Evolutionary conservation across 208 protist species (phyloP).

Genomic region (Leishmania aethiopica): DNA sequence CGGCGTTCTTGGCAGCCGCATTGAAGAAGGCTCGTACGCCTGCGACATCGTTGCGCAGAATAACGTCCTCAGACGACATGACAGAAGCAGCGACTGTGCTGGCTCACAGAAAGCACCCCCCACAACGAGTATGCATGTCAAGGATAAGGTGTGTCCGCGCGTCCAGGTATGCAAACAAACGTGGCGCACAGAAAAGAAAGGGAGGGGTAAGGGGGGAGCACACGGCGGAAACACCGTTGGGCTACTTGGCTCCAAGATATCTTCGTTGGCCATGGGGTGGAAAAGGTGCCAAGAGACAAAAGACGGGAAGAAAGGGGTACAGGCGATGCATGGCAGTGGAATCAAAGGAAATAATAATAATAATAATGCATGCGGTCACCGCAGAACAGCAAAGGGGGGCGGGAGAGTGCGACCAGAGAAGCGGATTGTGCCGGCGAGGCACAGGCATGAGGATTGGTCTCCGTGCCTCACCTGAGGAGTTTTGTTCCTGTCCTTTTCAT

Average conservation of each 20-base stretch:
- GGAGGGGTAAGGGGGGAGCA: not conserved
- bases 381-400: not conserved
- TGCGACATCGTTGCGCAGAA: slow-evolving; percentile 37
- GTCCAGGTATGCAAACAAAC: not conserved
- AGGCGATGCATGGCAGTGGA: not conserved
- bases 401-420: not conserved
- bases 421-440: not conserved
- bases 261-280: not conserved
- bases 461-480: not conserved
- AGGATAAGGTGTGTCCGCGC: not conserved
- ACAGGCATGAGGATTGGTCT: not conserved
- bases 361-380: not conserved
- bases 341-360: not conserved
- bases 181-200: slow-evolving; percentile 17
- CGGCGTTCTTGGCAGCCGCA: slow-evolving; percentile 13
- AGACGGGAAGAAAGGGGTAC: not conserved
- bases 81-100: not conserved
- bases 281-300: not conserved
- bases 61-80: slow-evolving; percentile 26
- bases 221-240: not conserved
- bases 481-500: not conserved
- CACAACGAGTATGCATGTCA: not conserved
- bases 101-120: not conserved
- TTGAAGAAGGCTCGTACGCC: slow-evolving; percentile 22
- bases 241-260: not conserved